Conservation (phyloP, 179 eudicot species). For the Heliamphora pulchella region DNA sequence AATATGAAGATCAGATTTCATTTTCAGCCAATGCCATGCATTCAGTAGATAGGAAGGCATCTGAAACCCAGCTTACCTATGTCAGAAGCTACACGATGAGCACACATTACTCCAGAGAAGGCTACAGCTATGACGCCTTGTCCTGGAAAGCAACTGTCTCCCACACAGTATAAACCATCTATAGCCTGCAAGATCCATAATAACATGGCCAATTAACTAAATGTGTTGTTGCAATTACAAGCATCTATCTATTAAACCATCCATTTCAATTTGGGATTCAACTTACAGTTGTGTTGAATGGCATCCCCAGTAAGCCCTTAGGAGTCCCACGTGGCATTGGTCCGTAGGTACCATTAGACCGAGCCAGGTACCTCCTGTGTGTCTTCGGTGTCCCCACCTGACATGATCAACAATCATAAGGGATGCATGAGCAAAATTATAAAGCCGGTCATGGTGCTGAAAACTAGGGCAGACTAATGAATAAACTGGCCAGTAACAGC, state of each 20-base stretch:
- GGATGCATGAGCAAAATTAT: background rate
- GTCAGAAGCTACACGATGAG: slow-evolving; percentile 96
- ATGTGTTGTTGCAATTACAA: slow-evolving; percentile 3
- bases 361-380: slow-evolving; percentile 93
- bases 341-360: slow-evolving; percentile 96
- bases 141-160: slow-evolving; percentile 99
- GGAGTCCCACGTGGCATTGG: slow-evolving; percentile 85
- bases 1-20: slow-evolving; percentile 2
- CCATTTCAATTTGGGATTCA: slow-evolving; percentile 11
- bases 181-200: slow-evolving; percentile 55
- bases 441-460: slow-evolving; percentile 6
- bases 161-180: slow-evolving; percentile 91
- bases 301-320: slow-evolving; percentile 92
- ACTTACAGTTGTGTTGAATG: slow-evolving; percentile 96
- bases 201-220: slow-evolving; percentile 9
- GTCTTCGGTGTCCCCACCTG: slow-evolving; percentile 99
- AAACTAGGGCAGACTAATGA: background rate
- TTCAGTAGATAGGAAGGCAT: background rate
- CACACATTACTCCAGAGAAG: slow-evolving; percentile 99
- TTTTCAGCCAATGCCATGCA: background rate
- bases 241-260: slow-evolving; percentile 1
- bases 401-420: slow-evolving; percentile 4
- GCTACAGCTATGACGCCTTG: slow-evolving; percentile 99
- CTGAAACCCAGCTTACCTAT: slow-evolving; percentile 46
- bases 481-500: background rate